These are phyloP conservation scores for Magnolia officinalis DNA, from an alignment of 164 flowering plant species.

Conservation along the genomic window DNA sequence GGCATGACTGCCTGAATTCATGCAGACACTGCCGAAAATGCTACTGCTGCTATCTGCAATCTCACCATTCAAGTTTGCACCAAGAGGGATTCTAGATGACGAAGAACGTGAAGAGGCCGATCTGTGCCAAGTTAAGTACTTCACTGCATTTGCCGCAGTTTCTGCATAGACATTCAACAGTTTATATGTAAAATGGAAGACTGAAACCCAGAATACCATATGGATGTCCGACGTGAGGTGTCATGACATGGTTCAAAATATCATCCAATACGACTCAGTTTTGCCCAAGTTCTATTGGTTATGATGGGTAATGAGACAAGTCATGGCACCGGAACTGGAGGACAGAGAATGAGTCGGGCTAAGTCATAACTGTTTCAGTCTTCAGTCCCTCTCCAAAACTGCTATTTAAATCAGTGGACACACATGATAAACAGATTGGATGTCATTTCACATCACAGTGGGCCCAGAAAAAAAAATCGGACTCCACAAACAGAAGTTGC, in stretches of 20 bases:
- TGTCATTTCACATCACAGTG: no score
- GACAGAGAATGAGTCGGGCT: no score
- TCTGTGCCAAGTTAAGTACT: conserved; percentile 93
- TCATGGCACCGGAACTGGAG: no score
- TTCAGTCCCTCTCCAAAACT: no score
- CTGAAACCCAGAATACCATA: neutral
- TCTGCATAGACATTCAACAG: conserved; percentile 32
- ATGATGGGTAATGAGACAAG: no score
- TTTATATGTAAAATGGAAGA: conserved; percentile 3
- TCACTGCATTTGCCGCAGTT: conserved; percentile 47
- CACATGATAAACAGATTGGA: no score
- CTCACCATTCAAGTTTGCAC: conserved; percentile 46
- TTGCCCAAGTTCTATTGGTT: no score
- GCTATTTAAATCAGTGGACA: no score
- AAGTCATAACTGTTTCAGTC: no score
- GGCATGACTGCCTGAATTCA: conserved; percentile 93
- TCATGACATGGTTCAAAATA: neutral
- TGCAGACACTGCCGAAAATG: conserved; percentile 56
- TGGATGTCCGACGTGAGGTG: neutral
- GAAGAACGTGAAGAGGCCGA: conserved; percentile 76
- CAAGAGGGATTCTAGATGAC: conserved; percentile 70
- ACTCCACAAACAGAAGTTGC: no score
- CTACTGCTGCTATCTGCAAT: conserved; percentile 38
- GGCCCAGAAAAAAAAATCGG: no score
- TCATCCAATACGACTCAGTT: no score